phyloP scores from a whole-genome alignment of 1,139 yeast genomes.

The Barnettozyma hawaiiensis region DNA sequence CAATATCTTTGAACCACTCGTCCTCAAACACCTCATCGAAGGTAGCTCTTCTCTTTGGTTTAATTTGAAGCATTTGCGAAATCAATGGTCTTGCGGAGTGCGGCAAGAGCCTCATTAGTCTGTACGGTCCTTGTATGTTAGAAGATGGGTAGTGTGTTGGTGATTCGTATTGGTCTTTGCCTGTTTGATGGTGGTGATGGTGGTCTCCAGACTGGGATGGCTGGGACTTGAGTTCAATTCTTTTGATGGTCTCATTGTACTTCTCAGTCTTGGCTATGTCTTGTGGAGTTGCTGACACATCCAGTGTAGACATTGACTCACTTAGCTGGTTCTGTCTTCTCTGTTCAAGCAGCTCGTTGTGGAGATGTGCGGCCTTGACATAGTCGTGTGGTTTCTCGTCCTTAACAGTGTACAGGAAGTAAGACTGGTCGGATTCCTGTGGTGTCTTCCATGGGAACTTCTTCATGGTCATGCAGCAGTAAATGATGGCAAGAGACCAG shows the following conservation, averaged over 20 bases:
- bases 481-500: slow-evolving; percentile 94
- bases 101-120: slow-evolving; percentile 81
- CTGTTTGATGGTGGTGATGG: neutral
- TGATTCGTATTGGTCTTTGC: neutral
- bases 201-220: neutral
- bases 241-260: slow-evolving; percentile 9
- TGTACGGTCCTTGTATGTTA: slow-evolving; percentile 67
- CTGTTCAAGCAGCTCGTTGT: slow-evolving; percentile 37
- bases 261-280: neutral
- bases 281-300: neutral
- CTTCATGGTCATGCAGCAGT: slow-evolving; percentile 91
- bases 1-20: slow-evolving; percentile 65
- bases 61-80: slow-evolving; percentile 64
- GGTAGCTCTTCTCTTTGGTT: slow-evolving; percentile 63
- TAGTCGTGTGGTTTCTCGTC: slow-evolving; percentile 40
- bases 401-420: slow-evolving; percentile 48
- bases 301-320: slow-evolving; percentile 22
- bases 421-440: slow-evolving; percentile 78
- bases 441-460: slow-evolving; percentile 98
- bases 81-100: slow-evolving; percentile 78
- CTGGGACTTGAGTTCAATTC: slow-evolving; percentile 7
- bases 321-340: slow-evolving; percentile 30
- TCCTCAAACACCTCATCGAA: slow-evolving; percentile 62
- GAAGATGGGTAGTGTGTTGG: slow-evolving; percentile 1
- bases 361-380: slow-evolving; percentile 42